Base-by-base conservation (phyloP, 192 early-diverging fungal genomes). In the Podochytrium sp. region DNA sequence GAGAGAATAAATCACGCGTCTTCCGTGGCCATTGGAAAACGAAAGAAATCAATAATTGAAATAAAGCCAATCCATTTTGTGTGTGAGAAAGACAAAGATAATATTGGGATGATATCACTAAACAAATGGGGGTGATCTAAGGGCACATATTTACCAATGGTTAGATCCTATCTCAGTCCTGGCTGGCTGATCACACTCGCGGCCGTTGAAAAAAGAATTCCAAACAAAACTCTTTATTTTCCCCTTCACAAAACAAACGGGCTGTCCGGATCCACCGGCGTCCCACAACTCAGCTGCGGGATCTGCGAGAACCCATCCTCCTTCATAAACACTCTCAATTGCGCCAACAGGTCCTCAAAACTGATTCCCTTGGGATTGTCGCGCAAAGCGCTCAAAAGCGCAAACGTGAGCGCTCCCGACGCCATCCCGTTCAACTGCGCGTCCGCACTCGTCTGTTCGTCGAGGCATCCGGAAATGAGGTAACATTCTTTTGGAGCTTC, bases 301-400 rank as follows among this genome's bases (percentile, higher is more conserved):
- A 80, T 50, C 38, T 79, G 78, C 3, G 55, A 71, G 49, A 47
- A 79, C 35, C 52, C 52, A 6, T 50, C 59, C 27, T 30, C 81
- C 4, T 75, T 59, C 69, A 96, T 79, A 55, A 92, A 87, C 2
- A 80, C 78, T 55, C 93, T 86, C 47, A 94, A 82, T 33, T 77
- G 83, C 69, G 89, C 87, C 51, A 95, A 77, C 5, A 96, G 66
- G 79, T 92, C 80, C 16, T 89, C 81, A 71, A 93, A 96, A 7
- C 87, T 85, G 70, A 91, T 84, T 23, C 82, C 66, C 0, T 78
- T 87, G 38, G 90, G 90, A 10, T 79, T 62, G 20, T 74, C 47
- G 6, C 59, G 43, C 40, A 84, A 51, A 1, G 76, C 63, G 56
- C 61, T 76, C 52, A 89, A 84, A 61, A 90, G 73, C 23, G 89